A percentile compares a stretch with the other conserved stretches of the same genome.
phyloP scores from a whole-genome alignment of 2,329 filamentous ascomycete genomes.

The Leptographium procerum region DNA sequence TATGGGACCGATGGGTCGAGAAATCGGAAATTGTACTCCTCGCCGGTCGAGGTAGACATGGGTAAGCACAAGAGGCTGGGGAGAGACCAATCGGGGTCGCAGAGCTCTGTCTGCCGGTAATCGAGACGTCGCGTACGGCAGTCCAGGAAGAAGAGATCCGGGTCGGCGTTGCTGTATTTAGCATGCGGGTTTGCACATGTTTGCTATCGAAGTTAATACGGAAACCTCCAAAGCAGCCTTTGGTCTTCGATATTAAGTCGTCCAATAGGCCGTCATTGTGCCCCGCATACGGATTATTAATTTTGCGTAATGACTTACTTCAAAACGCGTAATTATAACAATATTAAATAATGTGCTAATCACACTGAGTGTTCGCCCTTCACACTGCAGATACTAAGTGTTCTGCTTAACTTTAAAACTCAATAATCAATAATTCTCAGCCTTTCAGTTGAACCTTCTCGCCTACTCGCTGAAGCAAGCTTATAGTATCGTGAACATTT shows the following conservation, averaged over 20 bases:
- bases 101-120: background rate
- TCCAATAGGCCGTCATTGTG: background rate
- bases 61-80: conserved; percentile 16
- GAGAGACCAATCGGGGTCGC: conserved; percentile 5
- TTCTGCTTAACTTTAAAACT: no score
- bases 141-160: background rate
- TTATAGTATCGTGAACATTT: no score
- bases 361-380: no score
- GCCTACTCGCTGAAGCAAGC: no score
- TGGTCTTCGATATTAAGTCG: background rate
- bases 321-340: background rate
- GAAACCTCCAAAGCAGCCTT: background rate
- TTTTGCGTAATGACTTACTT: conserved; percentile 3
- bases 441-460: no score
- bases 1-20: conserved; percentile 31
- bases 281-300: conserved; percentile 11
- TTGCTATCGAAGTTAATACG: background rate
- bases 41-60: conserved; percentile 33
- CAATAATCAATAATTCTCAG: no score
- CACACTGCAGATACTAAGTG: no score
- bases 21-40: conserved; percentile 28
- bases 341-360: no score
- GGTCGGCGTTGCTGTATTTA: background rate
- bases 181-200: background rate
- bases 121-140: background rate